These are phyloP conservation scores for Andrographis paniculata DNA, from an alignment of 305 asterid species.

Conservation along the genomic window DNA sequence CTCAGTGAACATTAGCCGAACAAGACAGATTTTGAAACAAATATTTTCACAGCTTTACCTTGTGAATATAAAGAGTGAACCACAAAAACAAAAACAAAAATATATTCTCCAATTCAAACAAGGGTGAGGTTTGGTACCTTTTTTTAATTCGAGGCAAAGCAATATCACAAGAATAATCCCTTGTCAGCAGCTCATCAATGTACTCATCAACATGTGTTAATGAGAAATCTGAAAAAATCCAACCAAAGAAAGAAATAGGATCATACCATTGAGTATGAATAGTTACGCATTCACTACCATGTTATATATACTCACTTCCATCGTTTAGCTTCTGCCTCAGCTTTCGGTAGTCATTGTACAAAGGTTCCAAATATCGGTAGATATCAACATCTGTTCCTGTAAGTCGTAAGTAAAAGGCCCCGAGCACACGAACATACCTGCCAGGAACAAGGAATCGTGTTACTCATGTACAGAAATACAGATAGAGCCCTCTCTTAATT, in stretches of 20 bases:
- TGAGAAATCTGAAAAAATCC: conserved; percentile 36
- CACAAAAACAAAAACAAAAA: no score
- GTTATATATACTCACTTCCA: conserved; percentile 37
- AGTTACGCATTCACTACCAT: no score
- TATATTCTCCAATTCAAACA: not conserved
- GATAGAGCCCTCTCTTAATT: not conserved
- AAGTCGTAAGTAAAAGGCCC: conserved; percentile 91
- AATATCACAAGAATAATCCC: conserved; percentile 84
- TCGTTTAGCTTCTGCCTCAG: conserved; percentile 49
- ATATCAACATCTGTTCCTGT: conserved; percentile 89
- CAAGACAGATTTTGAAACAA: no score
- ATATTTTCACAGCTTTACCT: no score
- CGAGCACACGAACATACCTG: conserved; percentile 84
- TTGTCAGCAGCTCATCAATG: conserved; percentile 77
- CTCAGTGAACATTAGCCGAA: no score
- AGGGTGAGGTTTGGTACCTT: conserved; percentile 32
- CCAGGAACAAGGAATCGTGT: conserved; percentile 7
- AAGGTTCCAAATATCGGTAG: conserved; percentile 80
- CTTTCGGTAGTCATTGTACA: conserved; percentile 92
- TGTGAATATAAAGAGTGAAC: no score
- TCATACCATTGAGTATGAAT: no score
- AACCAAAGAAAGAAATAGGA: conserved; percentile 1
- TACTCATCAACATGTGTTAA: conserved; percentile 89
- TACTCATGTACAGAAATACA: not conserved
- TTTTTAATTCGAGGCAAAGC: conserved; percentile 84